Percentiles rank a stretch among this genome's conserved stretches.
These are phyloP conservation scores for Closterium sp. DNA, from an alignment of 139 green algal species.

Conservation along the genomic window DNA sequence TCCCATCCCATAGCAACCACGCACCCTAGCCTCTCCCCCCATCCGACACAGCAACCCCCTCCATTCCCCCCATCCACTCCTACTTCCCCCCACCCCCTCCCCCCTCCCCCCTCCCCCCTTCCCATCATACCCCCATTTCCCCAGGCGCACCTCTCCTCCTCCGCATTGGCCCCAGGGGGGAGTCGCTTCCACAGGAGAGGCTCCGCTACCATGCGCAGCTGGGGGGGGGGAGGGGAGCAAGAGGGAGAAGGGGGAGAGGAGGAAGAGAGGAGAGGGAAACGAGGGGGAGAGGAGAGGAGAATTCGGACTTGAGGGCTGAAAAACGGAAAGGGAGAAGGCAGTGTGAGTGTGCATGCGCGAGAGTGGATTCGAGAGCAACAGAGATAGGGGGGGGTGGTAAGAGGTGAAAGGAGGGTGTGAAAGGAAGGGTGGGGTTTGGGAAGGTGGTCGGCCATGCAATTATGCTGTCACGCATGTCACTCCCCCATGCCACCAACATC, in stretches of 20 bases:
- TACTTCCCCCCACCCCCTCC: background rate
- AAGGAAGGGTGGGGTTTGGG: background rate
- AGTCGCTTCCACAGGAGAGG: slow-evolving; percentile 42
- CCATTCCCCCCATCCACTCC: no score
- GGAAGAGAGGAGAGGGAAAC: background rate
- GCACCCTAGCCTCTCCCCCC: no score
- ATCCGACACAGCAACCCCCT: no score
- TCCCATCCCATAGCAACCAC: no score
- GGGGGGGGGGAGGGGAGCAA: background rate
- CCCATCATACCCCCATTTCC: background rate
- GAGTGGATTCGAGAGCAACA: background rate
- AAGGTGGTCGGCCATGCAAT: background rate
- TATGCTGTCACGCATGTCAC: background rate
- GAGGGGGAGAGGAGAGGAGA: background rate
- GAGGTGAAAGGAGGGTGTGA: no score
- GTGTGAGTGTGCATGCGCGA: background rate
- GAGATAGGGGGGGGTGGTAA: background rate
- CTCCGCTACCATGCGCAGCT: slow-evolving; percentile 44
- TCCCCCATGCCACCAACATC: background rate
- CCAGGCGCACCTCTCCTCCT: background rate
- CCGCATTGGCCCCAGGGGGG: background rate
- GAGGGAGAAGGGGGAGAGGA: background rate
- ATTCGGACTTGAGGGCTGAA: background rate
- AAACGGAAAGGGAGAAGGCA: background rate
- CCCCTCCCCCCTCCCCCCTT: background rate